phyloP scores from a whole-genome alignment of 2,329 filamentous ascomycete genomes.

The Coniochaeta sp. region DNA sequence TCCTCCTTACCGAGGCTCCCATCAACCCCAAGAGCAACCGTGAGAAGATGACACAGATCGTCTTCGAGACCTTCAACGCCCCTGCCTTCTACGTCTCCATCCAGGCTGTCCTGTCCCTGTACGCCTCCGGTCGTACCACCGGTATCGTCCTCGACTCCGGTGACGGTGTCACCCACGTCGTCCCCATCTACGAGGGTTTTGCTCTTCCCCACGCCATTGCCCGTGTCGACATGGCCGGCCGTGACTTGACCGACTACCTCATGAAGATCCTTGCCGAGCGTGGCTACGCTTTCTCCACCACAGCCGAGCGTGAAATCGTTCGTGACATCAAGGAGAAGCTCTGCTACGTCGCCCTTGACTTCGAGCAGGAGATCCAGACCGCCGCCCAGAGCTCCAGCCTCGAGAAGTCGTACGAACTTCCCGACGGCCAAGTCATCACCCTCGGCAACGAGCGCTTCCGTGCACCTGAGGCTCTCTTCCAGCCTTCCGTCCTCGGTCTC shows the following conservation, averaged over 20 bases:
- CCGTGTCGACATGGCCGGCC: conserved; percentile 99
- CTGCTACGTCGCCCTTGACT: conserved; percentile 99
- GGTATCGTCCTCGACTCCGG: conserved; percentile 99
- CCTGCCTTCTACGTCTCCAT: conserved; percentile 99
- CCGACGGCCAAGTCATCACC: conserved; percentile 98
- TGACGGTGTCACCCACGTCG: conserved; percentile 99
- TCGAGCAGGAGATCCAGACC: conserved; percentile 99
- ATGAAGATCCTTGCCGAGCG: conserved; percentile 99
- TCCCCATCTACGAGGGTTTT: conserved; percentile 99
- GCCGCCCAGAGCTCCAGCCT: conserved; percentile 96
- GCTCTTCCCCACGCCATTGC: conserved; percentile 99
- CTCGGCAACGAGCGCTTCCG: conserved; percentile 99
- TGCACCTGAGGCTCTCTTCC: conserved; percentile 98
- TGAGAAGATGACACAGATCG: conserved; percentile 99
- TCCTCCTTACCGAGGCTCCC: conserved; percentile 96
- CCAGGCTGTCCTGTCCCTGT: conserved; percentile 97
- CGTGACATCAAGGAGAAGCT: conserved; percentile 99
- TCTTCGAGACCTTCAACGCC: conserved; percentile 99
- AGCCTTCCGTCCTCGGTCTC: conserved; percentile 95
- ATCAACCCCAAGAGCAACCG: conserved; percentile 99
- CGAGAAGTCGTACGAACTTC: conserved; percentile 99
- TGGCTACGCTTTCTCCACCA: conserved; percentile 99
- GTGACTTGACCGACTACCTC: conserved; percentile 99
- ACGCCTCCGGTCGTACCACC: conserved; percentile 99
- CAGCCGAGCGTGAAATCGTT: conserved; percentile 99